These are phyloP conservation scores for Meyerozyma guilliermondii DNA, from an alignment of 1,139 yeast species.

Conservation along the genomic window DNA sequence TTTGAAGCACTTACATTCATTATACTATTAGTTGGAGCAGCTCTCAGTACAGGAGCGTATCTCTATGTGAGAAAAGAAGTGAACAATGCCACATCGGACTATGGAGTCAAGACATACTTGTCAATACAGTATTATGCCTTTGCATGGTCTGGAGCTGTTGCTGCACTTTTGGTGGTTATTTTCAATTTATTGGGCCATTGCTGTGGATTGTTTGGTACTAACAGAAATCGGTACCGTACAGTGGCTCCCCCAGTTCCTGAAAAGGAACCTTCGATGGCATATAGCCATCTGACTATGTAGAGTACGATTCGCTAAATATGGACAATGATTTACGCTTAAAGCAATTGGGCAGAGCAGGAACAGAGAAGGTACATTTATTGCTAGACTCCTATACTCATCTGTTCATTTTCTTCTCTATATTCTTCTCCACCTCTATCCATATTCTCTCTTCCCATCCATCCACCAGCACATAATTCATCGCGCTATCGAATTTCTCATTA, in stretches of 20 bases:
- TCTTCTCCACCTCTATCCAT: too few relatives aligned
- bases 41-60: slow-evolving; percentile 30
- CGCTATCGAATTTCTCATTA: not conserved
- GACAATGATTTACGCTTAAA: too few relatives aligned
- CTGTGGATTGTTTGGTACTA: slow-evolving; percentile 35
- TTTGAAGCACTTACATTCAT: slow-evolving; percentile 29
- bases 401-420: too few relatives aligned
- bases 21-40: slow-evolving; percentile 28
- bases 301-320: too few relatives aligned
- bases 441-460: not conserved
- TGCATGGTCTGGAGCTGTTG: slow-evolving; percentile 33
- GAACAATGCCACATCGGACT: slow-evolving; percentile 25
- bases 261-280: slow-evolving; percentile 1
- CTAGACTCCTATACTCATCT: too few relatives aligned
- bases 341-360: too few relatives aligned
- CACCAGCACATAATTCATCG: not conserved
- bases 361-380: not conserved
- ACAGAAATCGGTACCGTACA: slow-evolving; percentile 27
- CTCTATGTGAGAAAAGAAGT: slow-evolving; percentile 25
- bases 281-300: not conserved
- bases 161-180: slow-evolving; percentile 29
- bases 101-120: slow-evolving; percentile 32
- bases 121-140: slow-evolving; percentile 42
- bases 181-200: slow-evolving; percentile 41
- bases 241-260: slow-evolving; percentile 12